phyloP scores from a whole-genome alignment of 768 basidiomycete genomes.

The Kwoniella dendrophila region DNA sequence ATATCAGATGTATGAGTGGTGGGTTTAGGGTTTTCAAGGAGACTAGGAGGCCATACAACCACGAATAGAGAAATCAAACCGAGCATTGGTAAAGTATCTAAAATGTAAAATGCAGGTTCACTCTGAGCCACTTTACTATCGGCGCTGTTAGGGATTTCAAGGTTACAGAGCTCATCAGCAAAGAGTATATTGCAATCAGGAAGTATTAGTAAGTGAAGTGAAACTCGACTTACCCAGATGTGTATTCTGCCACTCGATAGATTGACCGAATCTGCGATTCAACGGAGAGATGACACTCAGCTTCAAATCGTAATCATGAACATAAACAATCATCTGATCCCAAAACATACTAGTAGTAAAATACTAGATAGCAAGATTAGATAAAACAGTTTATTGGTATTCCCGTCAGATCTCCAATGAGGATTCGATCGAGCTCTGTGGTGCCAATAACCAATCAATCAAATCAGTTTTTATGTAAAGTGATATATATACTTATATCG shows the following conservation, averaged over 20 bases:
- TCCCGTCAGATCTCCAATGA: background rate
- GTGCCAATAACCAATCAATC: too few species aligned
- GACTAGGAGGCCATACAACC: constrained; percentile 66
- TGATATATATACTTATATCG: background rate
- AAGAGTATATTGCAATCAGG: too few species aligned
- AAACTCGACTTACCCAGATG: constrained; percentile 61
- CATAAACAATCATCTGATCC: too few species aligned
- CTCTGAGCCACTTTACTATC: constrained; percentile 63
- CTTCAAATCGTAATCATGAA: constrained; percentile 46
- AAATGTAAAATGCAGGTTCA: constrained; percentile 67
- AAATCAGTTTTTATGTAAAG: background rate
- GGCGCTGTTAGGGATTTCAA: constrained; percentile 11
- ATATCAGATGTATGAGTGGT: background rate
- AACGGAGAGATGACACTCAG: constrained; percentile 60
- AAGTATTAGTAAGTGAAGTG: too few species aligned
- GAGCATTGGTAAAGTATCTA: constrained; percentile 69
- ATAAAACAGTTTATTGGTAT: background rate
- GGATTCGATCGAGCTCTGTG: background rate
- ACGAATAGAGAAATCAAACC: constrained; percentile 64
- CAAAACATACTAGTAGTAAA: background rate
- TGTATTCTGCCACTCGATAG: constrained; percentile 65
- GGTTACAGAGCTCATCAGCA: background rate
- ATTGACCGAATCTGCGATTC: constrained; percentile 62
- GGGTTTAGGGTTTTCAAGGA: constrained; percentile 23
- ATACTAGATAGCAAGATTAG: background rate